Conservation (phyloP, 2,329 filamentous ascomycete genomes). For the Alternaria solani region DNA sequence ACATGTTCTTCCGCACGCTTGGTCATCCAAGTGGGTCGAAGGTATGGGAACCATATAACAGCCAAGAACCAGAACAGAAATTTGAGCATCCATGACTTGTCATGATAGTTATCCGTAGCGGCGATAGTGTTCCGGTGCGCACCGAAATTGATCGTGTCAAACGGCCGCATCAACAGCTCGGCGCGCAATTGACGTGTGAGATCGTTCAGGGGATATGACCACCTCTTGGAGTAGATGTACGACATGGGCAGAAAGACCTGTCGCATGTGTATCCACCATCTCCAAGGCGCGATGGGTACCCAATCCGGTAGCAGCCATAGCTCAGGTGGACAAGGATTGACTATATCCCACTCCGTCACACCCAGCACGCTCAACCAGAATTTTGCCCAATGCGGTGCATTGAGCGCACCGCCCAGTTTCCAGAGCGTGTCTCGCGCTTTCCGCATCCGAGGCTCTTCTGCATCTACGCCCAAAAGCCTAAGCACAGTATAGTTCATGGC, state of each 20-base stretch:
- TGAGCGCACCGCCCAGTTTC: slow-evolving; percentile 82
- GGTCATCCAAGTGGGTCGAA: slow-evolving; percentile 72
- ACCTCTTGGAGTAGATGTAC: slow-evolving; percentile 85
- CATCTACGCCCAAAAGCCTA: slow-evolving; percentile 80
- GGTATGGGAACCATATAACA: slow-evolving; percentile 79
- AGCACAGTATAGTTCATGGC: slow-evolving; percentile 85
- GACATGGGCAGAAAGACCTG: slow-evolving; percentile 94
- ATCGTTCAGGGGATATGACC: slow-evolving; percentile 77
- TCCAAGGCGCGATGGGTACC: slow-evolving; percentile 88
- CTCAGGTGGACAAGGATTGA: slow-evolving; percentile 93
- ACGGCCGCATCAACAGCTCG: slow-evolving; percentile 83
- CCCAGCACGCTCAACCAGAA: slow-evolving; percentile 91
- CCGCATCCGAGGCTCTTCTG: slow-evolving; percentile 84
- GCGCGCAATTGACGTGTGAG: slow-evolving; percentile 76
- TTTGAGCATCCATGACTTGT: slow-evolving; percentile 86
- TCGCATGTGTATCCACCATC: slow-evolving; percentile 99
- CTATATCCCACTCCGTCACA: slow-evolving; percentile 85
- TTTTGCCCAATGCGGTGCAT: slow-evolving; percentile 94
- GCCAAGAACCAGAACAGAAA: slow-evolving; percentile 79
- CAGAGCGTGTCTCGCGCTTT: slow-evolving; percentile 85
- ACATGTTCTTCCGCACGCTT: slow-evolving; percentile 80
- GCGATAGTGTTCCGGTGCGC: slow-evolving; percentile 83
- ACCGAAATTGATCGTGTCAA: slow-evolving; percentile 79
- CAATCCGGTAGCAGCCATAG: slow-evolving; percentile 92
- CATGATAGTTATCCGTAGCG: slow-evolving; percentile 85